Evolutionary conservation across 805 yeast genomes (phyloP), one percentile per base, ranked within the genome.

Genomic region (Metahyphopichia silvanorum): DNA sequence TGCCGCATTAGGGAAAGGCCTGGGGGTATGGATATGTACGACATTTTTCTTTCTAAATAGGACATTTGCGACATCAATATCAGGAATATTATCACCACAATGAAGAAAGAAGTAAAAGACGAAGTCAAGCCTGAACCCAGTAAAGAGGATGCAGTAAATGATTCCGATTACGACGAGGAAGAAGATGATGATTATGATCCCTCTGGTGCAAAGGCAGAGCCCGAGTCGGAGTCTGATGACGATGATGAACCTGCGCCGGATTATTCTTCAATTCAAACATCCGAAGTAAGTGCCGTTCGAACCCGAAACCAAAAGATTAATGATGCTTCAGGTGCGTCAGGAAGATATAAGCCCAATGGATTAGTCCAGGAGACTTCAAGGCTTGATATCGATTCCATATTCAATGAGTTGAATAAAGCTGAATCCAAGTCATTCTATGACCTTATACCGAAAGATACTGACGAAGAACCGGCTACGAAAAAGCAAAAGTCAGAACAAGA

Each of bases 291-390:
- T 0, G 68, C 81, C 33, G 72, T 86, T 21, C 76, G 77, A 46
- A 86, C 95, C 0, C 66, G 95, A 43, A 69, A 75, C 15, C 91
- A 80, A 42, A 39, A 46, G 43, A n/a, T n/a, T n/a, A 6, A 38
- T 34, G 29, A 42, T 36, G 16, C 34, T 6, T 20, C 21, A 10
- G n/a, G n/a, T n/a, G n/a, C n/a, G n/a, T n/a, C n/a, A n/a, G n/a
- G n/a, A n/a, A n/a, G n/a, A n/a, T 20, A 8, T 8, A 16, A 25
- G 18, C 27, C 27, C n/a, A 9, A 14, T 6, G 48, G 51, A 13
- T 33, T 48, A 24, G 44, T 48, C 8, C 31, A 35, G 25, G 29
- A 35, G 6, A 15, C 17, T 6, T 25, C 31, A 17, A 26, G 44
- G 11, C 37, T 63, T 2, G 62, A 66, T 34, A 51, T 65, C 7